These are phyloP conservation scores for Anthostomella pinea DNA, from an alignment of 2,329 filamentous ascomycete species.

Conservation along the genomic window DNA sequence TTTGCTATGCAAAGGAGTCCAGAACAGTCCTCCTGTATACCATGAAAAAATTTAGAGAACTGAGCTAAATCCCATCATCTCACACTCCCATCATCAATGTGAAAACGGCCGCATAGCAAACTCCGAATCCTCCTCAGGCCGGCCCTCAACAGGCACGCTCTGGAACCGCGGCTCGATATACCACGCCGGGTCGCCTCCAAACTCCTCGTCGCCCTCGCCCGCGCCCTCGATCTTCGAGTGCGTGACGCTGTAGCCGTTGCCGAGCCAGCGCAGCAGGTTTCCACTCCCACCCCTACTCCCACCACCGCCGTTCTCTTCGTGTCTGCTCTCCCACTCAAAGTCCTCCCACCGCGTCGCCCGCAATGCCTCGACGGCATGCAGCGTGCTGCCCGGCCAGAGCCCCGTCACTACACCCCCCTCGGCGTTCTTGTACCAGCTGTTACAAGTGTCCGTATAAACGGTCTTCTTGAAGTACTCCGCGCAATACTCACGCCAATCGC, in stretches of 20 bases:
- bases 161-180: conserved; percentile 30
- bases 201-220: conserved; percentile 10
- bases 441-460: conserved; percentile 47
- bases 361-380: conserved; percentile 43
- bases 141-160: conserved; percentile 21
- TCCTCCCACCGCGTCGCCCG: conserved; percentile 45
- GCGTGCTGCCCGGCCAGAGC: conserved; percentile 44
- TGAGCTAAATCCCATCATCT: too few relatives aligned
- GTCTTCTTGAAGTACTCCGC: conserved; percentile 47
- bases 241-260: conserved; percentile 40
- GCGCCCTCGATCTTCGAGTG: conserved; percentile 30
- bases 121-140: conserved; percentile 27
- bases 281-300: neutral
- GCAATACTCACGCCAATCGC: conserved; percentile 46
- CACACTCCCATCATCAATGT: conserved; percentile 19
- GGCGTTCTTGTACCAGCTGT: conserved; percentile 52
- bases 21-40: too few relatives aligned
- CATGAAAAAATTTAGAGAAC: too few relatives aligned
- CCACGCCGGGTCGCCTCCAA: conserved; percentile 30
- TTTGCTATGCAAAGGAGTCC: too few relatives aligned
- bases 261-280: conserved; percentile 39
- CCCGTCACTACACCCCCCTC: conserved; percentile 38
- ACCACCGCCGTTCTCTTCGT: conserved; percentile 16
- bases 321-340: conserved; percentile 38
- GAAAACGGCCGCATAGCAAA: conserved; percentile 32